Conservation (phyloP, 805 yeast genomes). For the Hanseniaspora lindneri region DNA sequence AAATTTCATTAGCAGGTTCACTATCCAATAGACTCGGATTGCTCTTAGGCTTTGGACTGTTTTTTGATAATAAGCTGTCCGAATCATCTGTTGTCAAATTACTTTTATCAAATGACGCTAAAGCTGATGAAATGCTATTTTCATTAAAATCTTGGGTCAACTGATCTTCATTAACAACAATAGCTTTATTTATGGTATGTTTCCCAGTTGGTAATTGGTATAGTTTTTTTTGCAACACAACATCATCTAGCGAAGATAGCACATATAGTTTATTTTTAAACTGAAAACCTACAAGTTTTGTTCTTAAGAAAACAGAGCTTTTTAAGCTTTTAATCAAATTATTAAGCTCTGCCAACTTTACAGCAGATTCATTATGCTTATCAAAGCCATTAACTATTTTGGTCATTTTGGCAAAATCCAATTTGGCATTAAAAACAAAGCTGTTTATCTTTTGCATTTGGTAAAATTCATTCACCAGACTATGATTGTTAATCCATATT, state of each 20-base stretch:
- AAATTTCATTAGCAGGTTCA: constrained; percentile 15
- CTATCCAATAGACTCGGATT: background rate
- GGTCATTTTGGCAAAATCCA: constrained; percentile 26
- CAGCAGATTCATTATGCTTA: constrained; percentile 1
- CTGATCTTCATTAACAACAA: background rate
- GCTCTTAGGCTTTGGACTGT: background rate
- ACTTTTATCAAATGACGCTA: background rate
- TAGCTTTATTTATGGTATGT: constrained; percentile 26
- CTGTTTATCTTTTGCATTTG: constrained; percentile 29
- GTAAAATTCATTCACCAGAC: constrained; percentile 48
- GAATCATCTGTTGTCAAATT: background rate
- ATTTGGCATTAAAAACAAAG: constrained; percentile 28
- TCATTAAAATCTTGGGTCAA: constrained; percentile 1
- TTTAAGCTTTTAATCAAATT: constrained; percentile 26
- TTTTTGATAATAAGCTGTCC: background rate
- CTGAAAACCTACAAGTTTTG: constrained; percentile 82
- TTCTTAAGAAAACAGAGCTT: constrained; percentile 49
- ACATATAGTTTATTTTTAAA: constrained; percentile 79
- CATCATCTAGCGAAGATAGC: constrained; percentile 80
- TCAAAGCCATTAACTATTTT: constrained; percentile 16
- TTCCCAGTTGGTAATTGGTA: constrained; percentile 29
- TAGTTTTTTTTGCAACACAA: constrained; percentile 53
- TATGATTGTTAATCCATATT: constrained; percentile 92
- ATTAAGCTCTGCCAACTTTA: constrained; percentile 11
- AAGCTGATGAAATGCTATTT: background rate